Evolutionary conservation across 176 grass and related monocot species (phyloP).

Genomic region (Tillandsia fasciculata): DNA sequence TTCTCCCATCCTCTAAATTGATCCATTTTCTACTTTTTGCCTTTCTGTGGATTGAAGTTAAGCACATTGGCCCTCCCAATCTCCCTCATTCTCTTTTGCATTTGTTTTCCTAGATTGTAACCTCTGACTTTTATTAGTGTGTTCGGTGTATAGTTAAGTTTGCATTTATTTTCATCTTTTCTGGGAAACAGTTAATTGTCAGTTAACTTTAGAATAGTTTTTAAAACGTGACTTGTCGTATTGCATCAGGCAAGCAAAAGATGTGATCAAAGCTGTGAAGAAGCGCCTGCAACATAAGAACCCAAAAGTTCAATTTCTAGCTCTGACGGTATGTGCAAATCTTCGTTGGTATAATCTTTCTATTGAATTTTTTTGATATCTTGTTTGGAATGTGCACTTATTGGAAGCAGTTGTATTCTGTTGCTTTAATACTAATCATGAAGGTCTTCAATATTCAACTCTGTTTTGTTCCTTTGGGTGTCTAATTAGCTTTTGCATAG

Average conservation of each 20-base stretch:
- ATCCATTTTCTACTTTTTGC: too few species aligned
- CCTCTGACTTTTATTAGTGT: neutral
- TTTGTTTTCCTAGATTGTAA: neutral
- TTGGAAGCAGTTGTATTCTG: too few species aligned
- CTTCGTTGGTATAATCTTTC: neutral
- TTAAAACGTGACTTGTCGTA: neutral
- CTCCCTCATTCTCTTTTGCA: too few species aligned
- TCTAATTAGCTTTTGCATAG: too few species aligned
- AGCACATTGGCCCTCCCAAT: too few species aligned
- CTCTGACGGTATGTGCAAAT: conserved; percentile 54
- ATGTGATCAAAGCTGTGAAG: conserved; percentile 82
- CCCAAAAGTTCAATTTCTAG: conserved; percentile 63
- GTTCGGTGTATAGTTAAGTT: neutral
- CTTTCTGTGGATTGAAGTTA: too few species aligned
- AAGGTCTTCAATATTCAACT: too few species aligned
- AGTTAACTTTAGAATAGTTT: neutral
- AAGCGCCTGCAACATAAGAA: conserved; percentile 86
- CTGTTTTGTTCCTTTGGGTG: too few species aligned
- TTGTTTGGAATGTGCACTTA: too few species aligned
- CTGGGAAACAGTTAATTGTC: neutral
- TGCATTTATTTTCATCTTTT: neutral
- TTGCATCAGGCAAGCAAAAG: conserved; percentile 66
- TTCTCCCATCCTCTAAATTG: too few species aligned
- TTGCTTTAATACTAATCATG: too few species aligned
- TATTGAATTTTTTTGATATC: too few species aligned